Evolutionary conservation across 192 early-diverging fungal species (phyloP).

Genomic region (Coemansia nantahalensis): DNA sequence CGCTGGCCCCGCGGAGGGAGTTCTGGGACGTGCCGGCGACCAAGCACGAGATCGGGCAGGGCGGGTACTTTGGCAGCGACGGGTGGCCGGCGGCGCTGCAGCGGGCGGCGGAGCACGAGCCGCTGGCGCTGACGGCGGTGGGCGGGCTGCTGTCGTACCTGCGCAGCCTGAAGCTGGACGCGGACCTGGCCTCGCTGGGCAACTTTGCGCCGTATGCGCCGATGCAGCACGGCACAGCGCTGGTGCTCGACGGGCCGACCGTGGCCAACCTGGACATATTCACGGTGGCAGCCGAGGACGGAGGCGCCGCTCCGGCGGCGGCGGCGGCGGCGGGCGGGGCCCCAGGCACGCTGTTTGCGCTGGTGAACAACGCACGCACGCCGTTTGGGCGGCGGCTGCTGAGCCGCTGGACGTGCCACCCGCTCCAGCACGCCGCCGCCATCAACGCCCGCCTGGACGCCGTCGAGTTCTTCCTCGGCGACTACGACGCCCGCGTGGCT

Average conservation of each 20-base stretch:
- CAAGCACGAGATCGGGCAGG: slow-evolving; percentile 28
- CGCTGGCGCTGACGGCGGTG: slow-evolving; percentile 54
- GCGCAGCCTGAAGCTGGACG: slow-evolving; percentile 84
- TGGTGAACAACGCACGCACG: slow-evolving; percentile 81
- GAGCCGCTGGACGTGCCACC: slow-evolving; percentile 86
- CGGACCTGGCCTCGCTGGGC: slow-evolving; percentile 74
- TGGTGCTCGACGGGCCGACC: slow-evolving; percentile 92
- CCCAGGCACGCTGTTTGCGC: slow-evolving; percentile 78
- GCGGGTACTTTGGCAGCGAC: slow-evolving; percentile 41
- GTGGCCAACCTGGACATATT: slow-evolving; percentile 92
- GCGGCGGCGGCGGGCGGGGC: slow-evolving; percentile 15
- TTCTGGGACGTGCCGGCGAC: slow-evolving; percentile 53
- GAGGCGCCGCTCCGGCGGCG: background rate
- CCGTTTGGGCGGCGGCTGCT: slow-evolving; percentile 87
- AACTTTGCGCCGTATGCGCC: slow-evolving; percentile 88
- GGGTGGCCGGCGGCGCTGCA: slow-evolving; percentile 53
- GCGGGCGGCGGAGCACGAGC: slow-evolving; percentile 32
- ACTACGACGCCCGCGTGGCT: slow-evolving; percentile 52
- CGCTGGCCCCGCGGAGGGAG: slow-evolving; percentile 44
- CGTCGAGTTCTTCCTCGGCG: slow-evolving; percentile 73
- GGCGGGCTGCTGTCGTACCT: slow-evolving; percentile 88
- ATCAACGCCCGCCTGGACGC: slow-evolving; percentile 89
- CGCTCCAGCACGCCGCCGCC: slow-evolving; percentile 60
- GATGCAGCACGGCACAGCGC: slow-evolving; percentile 65
- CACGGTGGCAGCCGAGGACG: slow-evolving; percentile 72